phyloP scores from a whole-genome alignment of 495 filamentous ascomycete species.

The Melanomma pulvis-pyrius region DNA sequence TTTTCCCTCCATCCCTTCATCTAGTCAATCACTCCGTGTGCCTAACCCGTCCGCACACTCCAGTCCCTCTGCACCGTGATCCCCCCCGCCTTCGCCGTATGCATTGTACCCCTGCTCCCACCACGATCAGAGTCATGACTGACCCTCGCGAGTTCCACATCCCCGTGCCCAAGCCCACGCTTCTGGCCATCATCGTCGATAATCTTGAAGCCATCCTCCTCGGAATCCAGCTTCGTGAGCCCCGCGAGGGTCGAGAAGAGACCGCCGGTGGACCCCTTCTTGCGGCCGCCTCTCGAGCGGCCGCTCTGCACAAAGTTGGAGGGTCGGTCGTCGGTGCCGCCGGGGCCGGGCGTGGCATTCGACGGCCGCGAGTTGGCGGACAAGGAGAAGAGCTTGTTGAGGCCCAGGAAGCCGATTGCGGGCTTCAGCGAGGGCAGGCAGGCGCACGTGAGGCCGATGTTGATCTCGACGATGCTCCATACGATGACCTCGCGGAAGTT shows the following conservation, averaged over 20 bases:
- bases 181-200: neutral
- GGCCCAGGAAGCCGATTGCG: neutral
- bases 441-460: constrained; percentile 19
- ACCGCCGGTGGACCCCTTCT: constrained; percentile 12
- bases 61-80: constrained; percentile 14
- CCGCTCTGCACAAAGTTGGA: neutral
- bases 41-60: neutral
- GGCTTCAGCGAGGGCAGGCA: constrained; percentile 21
- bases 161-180: neutral
- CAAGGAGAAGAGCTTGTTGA: constrained; percentile 21
- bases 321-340: neutral
- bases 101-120: neutral
- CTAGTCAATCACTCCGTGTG: too few species aligned
- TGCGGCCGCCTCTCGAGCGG: neutral
- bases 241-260: constrained; percentile 12
- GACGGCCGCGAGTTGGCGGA: constrained; percentile 10
- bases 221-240: constrained; percentile 6
- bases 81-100: neutral
- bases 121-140: constrained; percentile 7
- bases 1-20: too few species aligned
- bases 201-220: constrained; percentile 3
- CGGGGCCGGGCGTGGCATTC: neutral
- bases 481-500: constrained; percentile 25
- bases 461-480: constrained; percentile 21
- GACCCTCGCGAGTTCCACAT: constrained; percentile 1